Evolutionary conservation across 2,329 filamentous ascomycete species (phyloP).

Genomic region (Colletotrichum sp.): DNA sequence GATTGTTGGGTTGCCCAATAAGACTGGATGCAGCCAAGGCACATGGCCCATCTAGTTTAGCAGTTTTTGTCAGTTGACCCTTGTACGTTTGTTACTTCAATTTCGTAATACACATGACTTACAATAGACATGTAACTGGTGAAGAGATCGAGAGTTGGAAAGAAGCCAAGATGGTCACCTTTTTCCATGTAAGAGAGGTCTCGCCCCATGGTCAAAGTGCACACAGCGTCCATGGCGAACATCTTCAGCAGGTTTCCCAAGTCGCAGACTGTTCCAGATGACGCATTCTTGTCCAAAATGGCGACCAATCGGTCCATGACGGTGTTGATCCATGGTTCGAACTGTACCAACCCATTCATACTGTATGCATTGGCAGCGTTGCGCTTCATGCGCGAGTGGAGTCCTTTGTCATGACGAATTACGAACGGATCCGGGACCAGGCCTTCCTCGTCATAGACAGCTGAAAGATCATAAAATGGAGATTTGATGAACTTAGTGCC

Average conservation of each 20-base stretch:
- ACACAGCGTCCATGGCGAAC: background rate
- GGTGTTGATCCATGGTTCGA: background rate
- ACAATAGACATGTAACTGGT: background rate
- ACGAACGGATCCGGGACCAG: background rate
- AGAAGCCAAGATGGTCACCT: background rate
- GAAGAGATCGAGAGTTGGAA: background rate
- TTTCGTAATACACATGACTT: background rate
- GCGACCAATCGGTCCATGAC: background rate
- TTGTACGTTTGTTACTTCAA: background rate
- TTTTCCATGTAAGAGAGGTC: background rate
- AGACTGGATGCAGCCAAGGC: background rate
- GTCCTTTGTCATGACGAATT: background rate
- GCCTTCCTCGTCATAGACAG: background rate
- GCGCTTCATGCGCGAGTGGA: background rate
- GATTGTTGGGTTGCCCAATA: background rate
- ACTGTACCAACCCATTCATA: background rate
- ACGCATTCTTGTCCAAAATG: background rate
- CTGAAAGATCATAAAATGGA: background rate
- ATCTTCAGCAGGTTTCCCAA: background rate
- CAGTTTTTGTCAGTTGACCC: background rate
- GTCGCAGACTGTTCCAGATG: background rate
- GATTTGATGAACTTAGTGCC: background rate
- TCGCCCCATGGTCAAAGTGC: background rate
- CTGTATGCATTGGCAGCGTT: background rate
- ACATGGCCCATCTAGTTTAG: background rate